These are phyloP conservation scores for Sergeia podlipaevii DNA, from an alignment of 208 protist genomes.

Conservation along the genomic window DNA sequence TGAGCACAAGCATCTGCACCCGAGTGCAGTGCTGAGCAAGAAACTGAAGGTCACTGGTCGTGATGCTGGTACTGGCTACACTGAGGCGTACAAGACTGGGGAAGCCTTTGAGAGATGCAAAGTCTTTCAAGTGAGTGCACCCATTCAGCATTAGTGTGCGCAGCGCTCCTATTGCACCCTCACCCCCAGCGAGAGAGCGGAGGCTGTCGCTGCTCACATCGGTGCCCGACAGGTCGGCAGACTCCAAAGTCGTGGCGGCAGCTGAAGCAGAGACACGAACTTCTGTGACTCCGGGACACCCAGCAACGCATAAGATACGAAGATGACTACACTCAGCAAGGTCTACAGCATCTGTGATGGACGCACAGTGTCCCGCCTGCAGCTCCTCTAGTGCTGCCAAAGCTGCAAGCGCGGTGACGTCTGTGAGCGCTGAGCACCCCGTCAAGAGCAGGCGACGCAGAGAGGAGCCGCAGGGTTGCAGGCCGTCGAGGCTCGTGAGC, in stretches of 20 bases:
- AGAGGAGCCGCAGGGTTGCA: neutral
- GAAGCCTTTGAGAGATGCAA: neutral
- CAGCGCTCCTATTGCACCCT: neutral
- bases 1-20: neutral
- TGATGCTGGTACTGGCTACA: neutral
- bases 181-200: neutral
- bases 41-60: neutral
- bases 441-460: neutral
- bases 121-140: neutral
- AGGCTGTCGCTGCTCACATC: neutral
- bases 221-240: slow-evolving; percentile 1
- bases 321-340: too few relatives aligned
- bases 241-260: too few relatives aligned
- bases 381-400: too few relatives aligned
- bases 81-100: neutral
- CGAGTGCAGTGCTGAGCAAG: neutral
- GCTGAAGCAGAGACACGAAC: too few relatives aligned
- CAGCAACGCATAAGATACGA: too few relatives aligned
- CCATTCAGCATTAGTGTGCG: slow-evolving; percentile 3
- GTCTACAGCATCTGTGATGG: too few relatives aligned
- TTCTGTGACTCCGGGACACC: too few relatives aligned
- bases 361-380: too few relatives aligned
- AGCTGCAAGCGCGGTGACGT: neutral
- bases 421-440: neutral
- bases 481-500: neutral